These are phyloP conservation scores for Lanmaoa pseudosensibilis DNA, from an alignment of 768 basidiomycete genomes.

Conservation along the genomic window DNA sequence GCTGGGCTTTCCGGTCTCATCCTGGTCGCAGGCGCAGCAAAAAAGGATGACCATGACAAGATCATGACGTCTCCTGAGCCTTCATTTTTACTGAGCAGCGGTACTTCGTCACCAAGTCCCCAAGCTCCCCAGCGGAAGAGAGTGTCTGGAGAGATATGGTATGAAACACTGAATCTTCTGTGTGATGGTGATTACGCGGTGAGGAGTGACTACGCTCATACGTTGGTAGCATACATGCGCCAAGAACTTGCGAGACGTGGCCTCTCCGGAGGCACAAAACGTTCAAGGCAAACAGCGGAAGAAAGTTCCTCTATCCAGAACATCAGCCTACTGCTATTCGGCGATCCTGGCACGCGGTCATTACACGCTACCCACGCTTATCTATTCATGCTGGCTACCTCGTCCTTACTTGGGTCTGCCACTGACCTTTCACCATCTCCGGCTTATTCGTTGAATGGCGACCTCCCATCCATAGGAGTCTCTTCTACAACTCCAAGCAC, in stretches of 20 bases:
- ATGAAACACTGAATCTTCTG: conserved; percentile 82
- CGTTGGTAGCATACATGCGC: conserved; percentile 73
- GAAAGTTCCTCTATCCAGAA: conserved; percentile 49
- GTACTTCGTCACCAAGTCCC: conserved; percentile 22
- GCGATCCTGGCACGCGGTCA: conserved; percentile 67
- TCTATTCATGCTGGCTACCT: conserved; percentile 73
- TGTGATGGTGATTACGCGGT: conserved; percentile 80
- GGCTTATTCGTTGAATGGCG: conserved; percentile 36
- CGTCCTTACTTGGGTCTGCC: conserved; percentile 56
- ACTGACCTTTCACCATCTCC: conserved; percentile 43
- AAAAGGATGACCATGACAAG: conserved; percentile 24
- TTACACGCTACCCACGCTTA: conserved; percentile 81
- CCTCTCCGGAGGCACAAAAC: conserved; percentile 48
- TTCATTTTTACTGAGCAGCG: conserved; percentile 31
- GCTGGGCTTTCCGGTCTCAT: conserved; percentile 72
- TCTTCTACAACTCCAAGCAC: conserved; percentile 35
- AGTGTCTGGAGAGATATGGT: conserved; percentile 84
- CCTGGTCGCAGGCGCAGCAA: conserved; percentile 51
- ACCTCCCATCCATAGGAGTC: conserved; percentile 28
- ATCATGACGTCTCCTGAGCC: conserved; percentile 20
- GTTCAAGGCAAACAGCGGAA: conserved; percentile 46
- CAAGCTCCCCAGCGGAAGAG: conserved; percentile 58
- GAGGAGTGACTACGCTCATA: conserved; percentile 72
- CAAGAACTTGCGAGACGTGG: conserved; percentile 68
- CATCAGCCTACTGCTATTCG: conserved; percentile 49